Evolutionary conservation across 2,329 filamentous ascomycete species (phyloP).

Genomic region (Penicillium sp.): DNA sequence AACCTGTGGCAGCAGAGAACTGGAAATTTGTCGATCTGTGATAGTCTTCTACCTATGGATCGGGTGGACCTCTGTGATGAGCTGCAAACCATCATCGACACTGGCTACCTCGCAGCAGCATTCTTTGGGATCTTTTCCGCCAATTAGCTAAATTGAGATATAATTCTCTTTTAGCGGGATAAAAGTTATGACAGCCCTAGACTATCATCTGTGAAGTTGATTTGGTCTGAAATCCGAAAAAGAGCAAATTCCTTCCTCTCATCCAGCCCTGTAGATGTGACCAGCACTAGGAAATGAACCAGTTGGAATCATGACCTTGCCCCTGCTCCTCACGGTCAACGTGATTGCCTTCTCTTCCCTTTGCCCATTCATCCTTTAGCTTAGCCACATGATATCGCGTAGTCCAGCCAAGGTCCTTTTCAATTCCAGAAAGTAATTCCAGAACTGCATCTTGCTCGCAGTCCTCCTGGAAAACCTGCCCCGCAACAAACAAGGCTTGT

Average conservation of each 20-base stretch:
- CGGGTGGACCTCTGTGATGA: neutral
- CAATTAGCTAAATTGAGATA: neutral
- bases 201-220: neutral
- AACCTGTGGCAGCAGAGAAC: too few species aligned
- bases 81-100: neutral
- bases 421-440: constrained; percentile 17
- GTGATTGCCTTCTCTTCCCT: neutral
- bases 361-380: constrained; percentile 15
- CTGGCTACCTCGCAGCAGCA: neutral
- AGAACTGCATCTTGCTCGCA: constrained; percentile 17
- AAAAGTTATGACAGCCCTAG: neutral
- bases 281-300: neutral
- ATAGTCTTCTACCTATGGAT: too few species aligned
- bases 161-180: neutral
- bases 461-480: constrained; percentile 50
- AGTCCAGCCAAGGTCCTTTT: constrained; percentile 18
- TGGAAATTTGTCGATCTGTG: too few species aligned
- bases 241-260: neutral
- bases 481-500: neutral
- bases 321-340: neutral
- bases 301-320: neutral
- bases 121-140: neutral
- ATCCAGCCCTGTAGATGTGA: neutral
- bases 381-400: constrained; percentile 18
- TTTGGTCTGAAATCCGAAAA: neutral